phyloP scores from a whole-genome alignment of 352 stramenopile species.

The Pythium sukuiense region DNA sequence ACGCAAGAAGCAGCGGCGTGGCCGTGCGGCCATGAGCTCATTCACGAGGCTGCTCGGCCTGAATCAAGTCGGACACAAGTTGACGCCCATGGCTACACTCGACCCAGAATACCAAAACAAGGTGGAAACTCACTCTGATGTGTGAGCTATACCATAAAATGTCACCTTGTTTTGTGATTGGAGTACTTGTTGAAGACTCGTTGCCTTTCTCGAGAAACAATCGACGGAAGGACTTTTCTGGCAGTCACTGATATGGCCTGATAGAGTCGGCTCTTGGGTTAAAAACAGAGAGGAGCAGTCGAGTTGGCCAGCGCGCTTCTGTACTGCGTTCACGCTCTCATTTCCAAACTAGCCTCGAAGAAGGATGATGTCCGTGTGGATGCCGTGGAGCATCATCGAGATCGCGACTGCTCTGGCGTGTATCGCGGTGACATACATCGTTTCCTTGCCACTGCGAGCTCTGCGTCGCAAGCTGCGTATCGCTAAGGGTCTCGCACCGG shows the following conservation, averaged over 20 bases:
- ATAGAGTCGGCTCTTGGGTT: background rate
- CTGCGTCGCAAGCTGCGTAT: constrained; percentile 55
- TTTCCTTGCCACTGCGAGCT: constrained; percentile 12
- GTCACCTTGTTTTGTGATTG: background rate
- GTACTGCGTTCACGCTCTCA: background rate
- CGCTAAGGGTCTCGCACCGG: constrained; percentile 41
- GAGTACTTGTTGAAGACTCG: background rate
- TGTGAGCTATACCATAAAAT: background rate
- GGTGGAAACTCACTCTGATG: background rate
- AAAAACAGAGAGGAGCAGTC: background rate
- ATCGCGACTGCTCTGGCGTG: constrained; percentile 15
- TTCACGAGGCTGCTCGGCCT: constrained; percentile 34
- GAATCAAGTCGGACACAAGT: background rate
- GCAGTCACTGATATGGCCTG: background rate
- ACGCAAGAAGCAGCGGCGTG: constrained; percentile 1
- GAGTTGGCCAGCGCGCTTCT: background rate
- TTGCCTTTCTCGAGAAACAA: background rate
- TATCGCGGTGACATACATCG: constrained; percentile 6
- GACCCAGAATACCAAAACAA: background rate
- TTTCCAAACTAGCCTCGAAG: background rate
- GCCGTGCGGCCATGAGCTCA: constrained; percentile 30
- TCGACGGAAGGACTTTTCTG: background rate
- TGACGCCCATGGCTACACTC: background rate
- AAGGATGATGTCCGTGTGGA: background rate
- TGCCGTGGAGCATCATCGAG: constrained; percentile 9